Evolutionary conservation across 345 rosid genomes (phyloP).

Genomic region (Noccaea bulbosa): DNA sequence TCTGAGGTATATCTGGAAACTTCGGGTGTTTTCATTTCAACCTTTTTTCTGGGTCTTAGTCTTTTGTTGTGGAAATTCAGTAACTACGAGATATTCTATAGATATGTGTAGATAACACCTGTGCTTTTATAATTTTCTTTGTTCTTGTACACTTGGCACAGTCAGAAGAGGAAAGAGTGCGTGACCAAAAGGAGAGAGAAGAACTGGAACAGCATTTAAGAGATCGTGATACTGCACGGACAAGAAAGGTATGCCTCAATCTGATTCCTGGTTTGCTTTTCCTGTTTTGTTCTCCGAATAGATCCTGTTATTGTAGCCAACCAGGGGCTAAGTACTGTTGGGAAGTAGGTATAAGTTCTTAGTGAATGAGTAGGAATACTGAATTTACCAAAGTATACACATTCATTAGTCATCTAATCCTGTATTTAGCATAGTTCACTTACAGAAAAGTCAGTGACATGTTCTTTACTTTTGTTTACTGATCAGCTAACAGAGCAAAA

Average conservation of each 20-base stretch:
- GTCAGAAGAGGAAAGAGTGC: slow-evolving; percentile 94
- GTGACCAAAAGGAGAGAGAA: slow-evolving; percentile 90
- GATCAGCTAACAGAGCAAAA: slow-evolving; percentile 80
- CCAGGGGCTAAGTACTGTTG: slow-evolving; percentile 6
- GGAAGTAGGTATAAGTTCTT: slow-evolving; percentile 10
- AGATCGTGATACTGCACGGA: slow-evolving; percentile 85
- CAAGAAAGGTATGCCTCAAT: slow-evolving; percentile 66
- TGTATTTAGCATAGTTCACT: slow-evolving; percentile 16
- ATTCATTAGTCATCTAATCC: slow-evolving; percentile 2
- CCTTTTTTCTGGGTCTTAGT: background rate
- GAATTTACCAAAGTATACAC: slow-evolving; percentile 11
- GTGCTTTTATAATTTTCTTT: slow-evolving; percentile 19
- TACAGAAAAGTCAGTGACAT: slow-evolving; percentile 37
- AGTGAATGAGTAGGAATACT: slow-evolving; percentile 20
- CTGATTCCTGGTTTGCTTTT: slow-evolving; percentile 23
- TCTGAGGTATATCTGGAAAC: slow-evolving; percentile 66
- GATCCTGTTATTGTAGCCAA: slow-evolving; percentile 14
- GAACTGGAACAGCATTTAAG: slow-evolving; percentile 77
- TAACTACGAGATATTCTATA: slow-evolving; percentile 3
- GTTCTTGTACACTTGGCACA: slow-evolving; percentile 39
- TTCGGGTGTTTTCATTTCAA: slow-evolving; percentile 13
- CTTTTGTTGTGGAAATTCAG: slow-evolving; percentile 20
- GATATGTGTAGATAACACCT: background rate
- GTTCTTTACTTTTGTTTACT: slow-evolving; percentile 27
- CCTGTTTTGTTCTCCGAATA: slow-evolving; percentile 15